These are phyloP conservation scores for Xylariaceae sp. DNA, from an alignment of 2,329 filamentous ascomycete genomes.

Conservation along the genomic window DNA sequence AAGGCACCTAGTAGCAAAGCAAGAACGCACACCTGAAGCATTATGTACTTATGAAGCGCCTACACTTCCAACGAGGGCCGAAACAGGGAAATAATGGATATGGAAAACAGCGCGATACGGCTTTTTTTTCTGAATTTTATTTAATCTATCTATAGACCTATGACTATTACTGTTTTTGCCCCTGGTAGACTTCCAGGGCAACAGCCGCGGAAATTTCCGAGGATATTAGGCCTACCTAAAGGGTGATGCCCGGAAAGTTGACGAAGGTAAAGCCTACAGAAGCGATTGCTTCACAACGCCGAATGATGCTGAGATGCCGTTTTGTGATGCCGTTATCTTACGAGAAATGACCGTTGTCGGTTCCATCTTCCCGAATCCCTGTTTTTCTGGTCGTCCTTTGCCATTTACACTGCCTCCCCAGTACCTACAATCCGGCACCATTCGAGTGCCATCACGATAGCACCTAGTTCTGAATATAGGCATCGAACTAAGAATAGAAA, in stretches of 20 bases:
- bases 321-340: conserved; percentile 6
- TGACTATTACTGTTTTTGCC: not conserved
- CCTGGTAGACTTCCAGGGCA: not conserved
- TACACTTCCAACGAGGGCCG: too few species aligned
- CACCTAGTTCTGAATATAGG: not conserved
- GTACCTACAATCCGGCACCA: not conserved
- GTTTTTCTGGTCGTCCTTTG: not conserved
- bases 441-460: not conserved
- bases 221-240: conserved; percentile 10
- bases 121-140: not conserved
- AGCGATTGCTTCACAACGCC: conserved; percentile 12
- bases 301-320: conserved; percentile 9
- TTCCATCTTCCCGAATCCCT: not conserved
- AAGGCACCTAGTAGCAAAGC: too few species aligned
- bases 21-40: too few species aligned
- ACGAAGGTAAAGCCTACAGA: not conserved
- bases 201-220: not conserved
- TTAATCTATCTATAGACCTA: not conserved
- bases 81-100: too few species aligned
- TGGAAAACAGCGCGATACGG: not conserved
- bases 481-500: not conserved
- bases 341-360: conserved; percentile 1
- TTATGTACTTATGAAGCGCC: too few species aligned
- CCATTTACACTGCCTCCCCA: not conserved
- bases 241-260: conserved; percentile 5